Evolutionary conservation across 2,329 filamentous ascomycete genomes (phyloP).

Genomic region (Ascochyta pisi): DNA sequence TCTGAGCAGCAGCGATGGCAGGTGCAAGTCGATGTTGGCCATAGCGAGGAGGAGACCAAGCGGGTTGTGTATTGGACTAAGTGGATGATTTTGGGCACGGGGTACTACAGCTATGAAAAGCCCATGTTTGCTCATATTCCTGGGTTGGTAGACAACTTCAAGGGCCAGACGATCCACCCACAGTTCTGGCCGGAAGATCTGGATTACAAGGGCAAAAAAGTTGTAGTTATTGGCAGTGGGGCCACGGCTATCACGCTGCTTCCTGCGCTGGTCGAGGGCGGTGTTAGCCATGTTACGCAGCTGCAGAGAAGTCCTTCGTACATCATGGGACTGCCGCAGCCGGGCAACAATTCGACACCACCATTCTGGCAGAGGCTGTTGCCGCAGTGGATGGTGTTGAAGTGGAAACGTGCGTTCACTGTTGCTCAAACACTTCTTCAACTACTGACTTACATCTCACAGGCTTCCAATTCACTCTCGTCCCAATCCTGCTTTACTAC

Average conservation of each 20-base stretch:
- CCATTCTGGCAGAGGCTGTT: slow-evolving; percentile 49
- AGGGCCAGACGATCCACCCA: slow-evolving; percentile 69
- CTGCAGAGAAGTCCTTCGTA: slow-evolving; percentile 76
- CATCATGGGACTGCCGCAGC: slow-evolving; percentile 62
- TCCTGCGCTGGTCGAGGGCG: slow-evolving; percentile 70
- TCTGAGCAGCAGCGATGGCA: slow-evolving; percentile 59
- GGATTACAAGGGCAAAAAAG: slow-evolving; percentile 69
- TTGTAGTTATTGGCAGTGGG: slow-evolving; percentile 77
- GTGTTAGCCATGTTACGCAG: slow-evolving; percentile 72
- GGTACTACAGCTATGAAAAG: slow-evolving; percentile 76
- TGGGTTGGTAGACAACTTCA: slow-evolving; percentile 67
- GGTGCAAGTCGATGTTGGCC: slow-evolving; percentile 33
- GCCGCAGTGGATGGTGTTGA: slow-evolving; percentile 56
- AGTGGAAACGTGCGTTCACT: slow-evolving; percentile 52
- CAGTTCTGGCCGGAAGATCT: slow-evolving; percentile 78
- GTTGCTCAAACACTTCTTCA: too few species aligned
- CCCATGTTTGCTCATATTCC: slow-evolving; percentile 69
- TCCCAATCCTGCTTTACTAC: slow-evolving; percentile 57
- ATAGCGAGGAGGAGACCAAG: slow-evolving; percentile 43
- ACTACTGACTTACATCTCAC: not conserved
- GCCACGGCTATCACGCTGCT: slow-evolving; percentile 81
- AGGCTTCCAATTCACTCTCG: slow-evolving; percentile 58
- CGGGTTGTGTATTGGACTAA: slow-evolving; percentile 48
- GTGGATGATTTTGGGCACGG: slow-evolving; percentile 67
- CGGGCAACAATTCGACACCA: slow-evolving; percentile 48